These are phyloP conservation scores for Macrophomina tecta DNA, from an alignment of 2,329 filamentous ascomycete species.

Conservation along the genomic window DNA sequence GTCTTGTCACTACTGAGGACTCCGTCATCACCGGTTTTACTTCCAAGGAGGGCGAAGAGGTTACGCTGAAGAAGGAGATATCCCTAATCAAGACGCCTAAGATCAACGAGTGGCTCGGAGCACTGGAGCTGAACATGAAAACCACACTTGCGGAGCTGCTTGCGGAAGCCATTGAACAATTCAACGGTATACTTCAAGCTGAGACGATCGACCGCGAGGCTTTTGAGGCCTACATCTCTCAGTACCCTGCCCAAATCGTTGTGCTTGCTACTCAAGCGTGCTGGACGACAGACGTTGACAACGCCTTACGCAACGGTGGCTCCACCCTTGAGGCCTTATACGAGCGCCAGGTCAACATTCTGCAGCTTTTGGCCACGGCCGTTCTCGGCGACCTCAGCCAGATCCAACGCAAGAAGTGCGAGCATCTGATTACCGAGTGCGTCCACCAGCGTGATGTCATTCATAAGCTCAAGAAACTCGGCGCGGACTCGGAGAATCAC, in stretches of 20 bases:
- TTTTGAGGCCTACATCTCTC: slow-evolving; percentile 79
- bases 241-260: slow-evolving; percentile 91
- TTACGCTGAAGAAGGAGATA: slow-evolving; percentile 87
- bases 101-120: slow-evolving; percentile 98
- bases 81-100: slow-evolving; percentile 91
- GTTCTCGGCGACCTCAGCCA: slow-evolving; percentile 88
- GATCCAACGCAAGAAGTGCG: slow-evolving; percentile 92
- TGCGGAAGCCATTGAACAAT: slow-evolving; percentile 82
- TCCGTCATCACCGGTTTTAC: slow-evolving; percentile 88
- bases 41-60: slow-evolving; percentile 92
- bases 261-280: slow-evolving; percentile 92
- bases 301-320: slow-evolving; percentile 75
- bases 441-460: slow-evolving; percentile 96
- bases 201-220: slow-evolving; percentile 71
- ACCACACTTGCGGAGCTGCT: slow-evolving; percentile 88
- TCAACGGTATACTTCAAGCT: slow-evolving; percentile 76
- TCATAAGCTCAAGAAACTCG: slow-evolving; percentile 78
- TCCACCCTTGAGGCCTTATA: slow-evolving; percentile 72
- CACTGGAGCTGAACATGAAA: slow-evolving; percentile 93
- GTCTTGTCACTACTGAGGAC: slow-evolving; percentile 89
- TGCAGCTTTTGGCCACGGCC: slow-evolving; percentile 83
- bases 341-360: slow-evolving; percentile 81
- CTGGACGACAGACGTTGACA: slow-evolving; percentile 89
- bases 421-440: slow-evolving; percentile 98
- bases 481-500: slow-evolving; percentile 77